Percentiles rank a stretch among this genome's conserved stretches.
Conservation (phyloP, 805 yeast species). For the Lachancea fermentati region DNA sequence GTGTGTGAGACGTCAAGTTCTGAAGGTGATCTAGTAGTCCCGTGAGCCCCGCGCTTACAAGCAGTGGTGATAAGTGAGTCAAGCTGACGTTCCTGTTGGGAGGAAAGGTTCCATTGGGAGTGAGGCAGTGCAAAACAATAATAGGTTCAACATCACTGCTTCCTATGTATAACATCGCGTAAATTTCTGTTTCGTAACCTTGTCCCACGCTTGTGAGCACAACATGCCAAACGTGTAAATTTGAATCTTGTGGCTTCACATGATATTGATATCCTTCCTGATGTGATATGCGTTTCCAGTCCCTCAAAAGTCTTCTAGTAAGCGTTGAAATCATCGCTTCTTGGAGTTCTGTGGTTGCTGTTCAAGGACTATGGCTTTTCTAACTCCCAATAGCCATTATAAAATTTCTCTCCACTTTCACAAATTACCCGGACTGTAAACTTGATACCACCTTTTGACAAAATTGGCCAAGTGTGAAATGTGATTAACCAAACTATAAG, state of each 20-base stretch:
- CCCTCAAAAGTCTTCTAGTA: conserved; percentile 27
- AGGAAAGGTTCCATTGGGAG: conserved; percentile 27
- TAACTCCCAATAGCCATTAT: too few species aligned
- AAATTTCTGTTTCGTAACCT: conserved; percentile 16
- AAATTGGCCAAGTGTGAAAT: too few species aligned
- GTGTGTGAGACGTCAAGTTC: neutral
- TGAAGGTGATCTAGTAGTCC: conserved; percentile 16
- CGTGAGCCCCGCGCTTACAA: conserved; percentile 18
- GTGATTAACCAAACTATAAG: too few species aligned
- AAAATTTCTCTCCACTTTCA: too few species aligned
- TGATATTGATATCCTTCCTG: conserved; percentile 12
- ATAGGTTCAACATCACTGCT: conserved; percentile 16
- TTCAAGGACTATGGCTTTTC: too few species aligned
- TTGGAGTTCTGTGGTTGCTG: neutral
- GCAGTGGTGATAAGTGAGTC: conserved; percentile 17
- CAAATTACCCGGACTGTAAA: too few species aligned
- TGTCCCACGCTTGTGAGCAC: conserved; percentile 19
- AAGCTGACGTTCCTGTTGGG: conserved; percentile 24
- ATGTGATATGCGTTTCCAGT: conserved; percentile 26
- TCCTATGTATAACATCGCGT: conserved; percentile 21
- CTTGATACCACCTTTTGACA: too few species aligned
- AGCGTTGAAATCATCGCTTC: conserved; percentile 14
- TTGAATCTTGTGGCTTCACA: conserved; percentile 31
- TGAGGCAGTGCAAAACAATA: conserved; percentile 24
- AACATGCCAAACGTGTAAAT: conserved; percentile 31